Evolutionary conservation across 768 basidiomycete species (phyloP).

Genomic region (Tylopilus rubrobrunneus): DNA sequence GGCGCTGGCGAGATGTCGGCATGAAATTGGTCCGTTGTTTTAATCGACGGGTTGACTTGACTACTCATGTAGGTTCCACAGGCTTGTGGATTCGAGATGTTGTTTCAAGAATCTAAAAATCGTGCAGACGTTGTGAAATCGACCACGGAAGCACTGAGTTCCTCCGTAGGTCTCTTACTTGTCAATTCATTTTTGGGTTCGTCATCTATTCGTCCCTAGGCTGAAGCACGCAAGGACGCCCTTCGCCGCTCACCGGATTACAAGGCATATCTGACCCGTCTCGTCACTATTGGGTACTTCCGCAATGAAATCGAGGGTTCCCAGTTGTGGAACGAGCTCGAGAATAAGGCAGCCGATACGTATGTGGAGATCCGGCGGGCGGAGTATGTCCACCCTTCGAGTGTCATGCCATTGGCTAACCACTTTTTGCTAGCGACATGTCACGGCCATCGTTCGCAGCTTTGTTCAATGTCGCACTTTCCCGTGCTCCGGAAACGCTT

Average conservation of each 20-base stretch:
- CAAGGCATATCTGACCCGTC: conserved; percentile 61
- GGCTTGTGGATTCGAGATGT: conserved; percentile 96
- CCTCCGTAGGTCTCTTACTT: conserved; percentile 42
- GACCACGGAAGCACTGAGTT: conserved; percentile 35
- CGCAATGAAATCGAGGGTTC: conserved; percentile 75
- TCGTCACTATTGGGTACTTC: conserved; percentile 72
- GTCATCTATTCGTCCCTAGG: conserved; percentile 34
- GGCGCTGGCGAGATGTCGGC: conserved; percentile 80
- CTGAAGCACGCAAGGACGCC: conserved; percentile 63
- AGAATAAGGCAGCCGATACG: conserved; percentile 61
- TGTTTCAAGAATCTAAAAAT: conserved; percentile 80
- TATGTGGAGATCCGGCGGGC: conserved; percentile 61
- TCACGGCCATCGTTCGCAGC: conserved; percentile 74
- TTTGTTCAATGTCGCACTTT: conserved; percentile 63
- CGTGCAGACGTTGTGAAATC: conserved; percentile 38
- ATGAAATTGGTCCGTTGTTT: conserved; percentile 77
- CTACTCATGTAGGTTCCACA: conserved; percentile 27
- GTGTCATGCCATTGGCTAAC: neutral
- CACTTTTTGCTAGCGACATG: conserved; percentile 40
- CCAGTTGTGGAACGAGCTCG: conserved; percentile 66
- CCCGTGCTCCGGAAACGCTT: conserved; percentile 33
- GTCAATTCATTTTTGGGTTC: neutral
- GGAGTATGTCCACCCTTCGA: conserved; percentile 50
- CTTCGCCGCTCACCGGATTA: conserved; percentile 68
- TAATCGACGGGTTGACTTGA: neutral